Conservation (phyloP, 441 rosid genomes). For the Croton setiger region DNA sequence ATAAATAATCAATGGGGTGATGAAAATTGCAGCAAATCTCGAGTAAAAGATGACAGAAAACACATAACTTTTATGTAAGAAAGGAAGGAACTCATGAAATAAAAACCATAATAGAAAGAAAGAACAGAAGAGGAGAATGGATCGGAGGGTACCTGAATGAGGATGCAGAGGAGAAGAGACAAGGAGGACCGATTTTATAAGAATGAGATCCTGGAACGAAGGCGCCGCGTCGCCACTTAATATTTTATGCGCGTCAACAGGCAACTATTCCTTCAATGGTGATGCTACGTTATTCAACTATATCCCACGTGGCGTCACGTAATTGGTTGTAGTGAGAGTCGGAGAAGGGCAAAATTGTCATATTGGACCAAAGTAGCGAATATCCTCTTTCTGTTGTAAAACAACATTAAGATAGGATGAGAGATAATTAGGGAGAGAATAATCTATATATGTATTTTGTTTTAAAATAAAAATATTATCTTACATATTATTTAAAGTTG, state of each 20-base stretch:
- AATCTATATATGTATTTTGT: no score
- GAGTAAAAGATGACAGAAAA: neutral
- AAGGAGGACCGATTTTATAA: neutral
- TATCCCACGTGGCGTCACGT: slow-evolving; percentile 11
- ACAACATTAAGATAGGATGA: no score
- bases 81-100: neutral
- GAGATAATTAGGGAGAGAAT: no score
- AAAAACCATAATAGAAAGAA: neutral
- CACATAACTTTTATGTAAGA: neutral
- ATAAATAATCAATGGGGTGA: neutral
- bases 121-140: neutral
- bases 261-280: neutral
- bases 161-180: slow-evolving; percentile 4
- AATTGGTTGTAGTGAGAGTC: neutral
- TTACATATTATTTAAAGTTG: no score
- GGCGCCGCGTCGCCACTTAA: slow-evolving; percentile 25
- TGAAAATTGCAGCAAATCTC: neutral
- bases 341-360: neutral
- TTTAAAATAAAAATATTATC: no score
- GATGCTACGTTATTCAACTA: neutral
- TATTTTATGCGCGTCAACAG: slow-evolving; percentile 2
- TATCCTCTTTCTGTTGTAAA: neutral
- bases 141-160: slow-evolving; percentile 6
- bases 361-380: neutral
- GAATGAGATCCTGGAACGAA: slow-evolving; percentile 2